Evolutionary conservation across 371 early-diverging fungal species (phyloP), one percentile per base, ranked within the genome.

Genomic region (Astathelohania contejeani): DNA sequence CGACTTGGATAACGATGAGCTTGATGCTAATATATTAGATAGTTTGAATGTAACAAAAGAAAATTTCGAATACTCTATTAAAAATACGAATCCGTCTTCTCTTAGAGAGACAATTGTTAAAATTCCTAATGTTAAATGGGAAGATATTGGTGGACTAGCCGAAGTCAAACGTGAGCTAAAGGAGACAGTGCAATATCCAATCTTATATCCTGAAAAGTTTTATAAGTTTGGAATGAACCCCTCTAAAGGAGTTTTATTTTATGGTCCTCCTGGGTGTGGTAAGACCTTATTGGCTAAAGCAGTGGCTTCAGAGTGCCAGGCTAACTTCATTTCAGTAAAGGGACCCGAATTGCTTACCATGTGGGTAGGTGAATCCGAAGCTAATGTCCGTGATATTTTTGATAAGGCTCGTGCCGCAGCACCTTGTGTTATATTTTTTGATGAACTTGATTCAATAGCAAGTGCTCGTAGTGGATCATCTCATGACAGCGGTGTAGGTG

Each of bases 361-460:
- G 96, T 98, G 92, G 90, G 93, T 97, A 64, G 99, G 99, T 75
- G 97, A 98, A 74, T 90, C 91, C 28, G 99, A 98, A 75, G 89
- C 92, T 58, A 95, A 95, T 68, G 93, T 96, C 26, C 84, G 99
- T 56, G 92, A 96, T 71, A 88, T 97, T 22, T 98, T 98, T 78
- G 95, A 93, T 77, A 90, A 93, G 79, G 99, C 97, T 6, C 82
- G 96, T 67, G 88, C 93, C 14, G 93, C 94, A 35, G 87, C 95
- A 1, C 99, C 99, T 12, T 96, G 97, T 77, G 96, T 98, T 28
- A 84, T 98, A 83, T 98, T 98, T 87, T 98, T 98, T 81, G 99
- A 98, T 72, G 99, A 98, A 78, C 78, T 99, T 73, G 99, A 99
- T 78, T 90, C 92, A 19, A 84, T 96, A 68, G 97, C 95, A 63